Base-by-base conservation (phyloP, 2,329 filamentous ascomycete species). In the Phyllosticta citrichinensis region DNA sequence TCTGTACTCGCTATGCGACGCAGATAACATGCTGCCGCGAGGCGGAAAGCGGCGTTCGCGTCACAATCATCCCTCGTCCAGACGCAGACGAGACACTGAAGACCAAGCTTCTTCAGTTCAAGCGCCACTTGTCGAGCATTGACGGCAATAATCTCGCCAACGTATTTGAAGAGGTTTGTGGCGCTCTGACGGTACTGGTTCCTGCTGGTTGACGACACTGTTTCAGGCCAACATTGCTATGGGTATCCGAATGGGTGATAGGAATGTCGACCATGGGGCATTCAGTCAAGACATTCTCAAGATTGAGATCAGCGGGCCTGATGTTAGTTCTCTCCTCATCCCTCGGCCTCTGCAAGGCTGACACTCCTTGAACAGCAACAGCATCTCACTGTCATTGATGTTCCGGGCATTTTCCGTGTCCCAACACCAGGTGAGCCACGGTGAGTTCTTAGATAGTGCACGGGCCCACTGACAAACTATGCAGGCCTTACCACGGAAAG, bases 1-100 rank as follows among this genome's bases (percentile, higher is more conserved):
- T 77, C 1, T 79, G 76, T 53, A 79, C 76, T 2, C 65, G 75
- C 1, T 78, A 76, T 65, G 75, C 77, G 0, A 80, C 77, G 0
- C 74, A 80, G 61, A 79, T 81, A 35, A 76, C 27, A 10, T 30
- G 71, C 5, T 72, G 78, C 19, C 74, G 74, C 0, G 70, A 73
- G 10, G 14, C 66, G 12, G 25, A 0, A 24, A 62, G 4, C 61
- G 35, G 56, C 56, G 64, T 8, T 0, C 70, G 74, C 35, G 71
- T 73, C 1, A 74, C 68, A 0, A 76, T 79, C 20, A 52, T 52
- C 10, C 19, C 68, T 1, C 33, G 14, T 40, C 14, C 11, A 17
- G 33, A 40, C 14, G 33, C 33, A 30, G 27, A 30, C 5, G 27
- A 30, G 27, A 30, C 27, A 5, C 27, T 30, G 3, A 30, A 30